phyloP scores from a whole-genome alignment of 1,284 basidiomycete species.

The Moesziomyces parantarcticus region DNA sequence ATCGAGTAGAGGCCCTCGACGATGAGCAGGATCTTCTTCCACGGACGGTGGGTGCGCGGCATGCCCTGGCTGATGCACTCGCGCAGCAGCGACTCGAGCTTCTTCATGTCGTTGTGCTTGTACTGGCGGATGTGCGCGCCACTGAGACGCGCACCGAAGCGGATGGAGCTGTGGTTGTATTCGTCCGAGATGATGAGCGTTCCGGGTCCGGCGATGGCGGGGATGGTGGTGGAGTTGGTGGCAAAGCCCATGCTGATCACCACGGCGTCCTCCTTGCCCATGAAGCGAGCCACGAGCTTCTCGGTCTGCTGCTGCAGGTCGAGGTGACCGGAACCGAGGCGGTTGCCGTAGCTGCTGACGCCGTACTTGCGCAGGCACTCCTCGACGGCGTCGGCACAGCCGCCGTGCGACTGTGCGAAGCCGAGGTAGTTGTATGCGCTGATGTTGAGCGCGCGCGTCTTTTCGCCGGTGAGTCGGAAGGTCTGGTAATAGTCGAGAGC shows the following conservation, averaged over 20 bases:
- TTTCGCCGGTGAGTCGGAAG: constrained; percentile 82
- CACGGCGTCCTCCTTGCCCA: constrained; percentile 88
- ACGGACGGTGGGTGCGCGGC: constrained; percentile 94
- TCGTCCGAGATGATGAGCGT: constrained; percentile 97
- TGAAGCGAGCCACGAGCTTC: constrained; percentile 86
- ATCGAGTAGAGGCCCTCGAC: constrained; percentile 98
- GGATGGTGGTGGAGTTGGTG: constrained; percentile 95
- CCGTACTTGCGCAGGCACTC: constrained; percentile 71
- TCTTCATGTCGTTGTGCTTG: constrained; percentile 95
- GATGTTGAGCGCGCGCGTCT: constrained; percentile 88
- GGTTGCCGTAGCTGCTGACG: constrained; percentile 79
- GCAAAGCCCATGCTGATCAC: constrained; percentile 97
- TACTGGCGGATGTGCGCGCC: constrained; percentile 91
- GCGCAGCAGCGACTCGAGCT: constrained; percentile 81
- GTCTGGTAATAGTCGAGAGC: constrained; percentile 85
- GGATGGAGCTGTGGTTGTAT: constrained; percentile 94
- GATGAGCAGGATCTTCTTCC: constrained; percentile 97
- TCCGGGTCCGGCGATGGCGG: constrained; percentile 88
- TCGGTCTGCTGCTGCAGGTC: constrained; percentile 87
- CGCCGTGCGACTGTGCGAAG: constrained; percentile 92
- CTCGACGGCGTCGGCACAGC: constrained; percentile 92
- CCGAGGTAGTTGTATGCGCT: constrained; percentile 99
- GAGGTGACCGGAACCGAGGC: constrained; percentile 83
- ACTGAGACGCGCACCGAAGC: constrained; percentile 88
- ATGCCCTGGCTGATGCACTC: constrained; percentile 97